These are phyloP conservation scores for Chaetomium cochliodes DNA, from an alignment of 495 filamentous ascomycete species.

Conservation along the genomic window DNA sequence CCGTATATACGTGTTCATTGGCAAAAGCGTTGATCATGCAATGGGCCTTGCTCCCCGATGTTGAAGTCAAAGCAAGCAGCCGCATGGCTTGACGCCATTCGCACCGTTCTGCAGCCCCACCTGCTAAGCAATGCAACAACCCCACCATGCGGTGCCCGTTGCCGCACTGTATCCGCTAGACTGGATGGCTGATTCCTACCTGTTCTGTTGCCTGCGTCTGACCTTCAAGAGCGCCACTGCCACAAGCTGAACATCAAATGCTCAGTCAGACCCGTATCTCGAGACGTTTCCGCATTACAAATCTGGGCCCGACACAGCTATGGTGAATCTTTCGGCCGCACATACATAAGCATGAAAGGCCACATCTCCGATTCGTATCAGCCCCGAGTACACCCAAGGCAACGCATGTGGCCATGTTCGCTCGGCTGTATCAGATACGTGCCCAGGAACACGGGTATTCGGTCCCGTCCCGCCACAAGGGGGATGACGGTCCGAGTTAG, in stretches of 20 bases:
- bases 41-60: not conserved
- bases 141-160: not conserved
- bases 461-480: slow-evolving; percentile 17
- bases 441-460: not conserved
- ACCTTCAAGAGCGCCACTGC: not conserved
- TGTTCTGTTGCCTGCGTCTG: not conserved
- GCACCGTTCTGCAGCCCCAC: not conserved
- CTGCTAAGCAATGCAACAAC: slow-evolving; percentile 5
- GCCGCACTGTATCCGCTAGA: not conserved
- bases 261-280: not conserved
- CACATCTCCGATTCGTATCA: not conserved
- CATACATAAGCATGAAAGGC: not conserved
- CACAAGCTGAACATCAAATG: not conserved
- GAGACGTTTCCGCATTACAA: not conserved
- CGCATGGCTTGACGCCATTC: not conserved
- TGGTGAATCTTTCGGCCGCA: not conserved
- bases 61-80: not conserved
- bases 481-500: slow-evolving; percentile 18
- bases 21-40: not conserved
- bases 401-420: no score
- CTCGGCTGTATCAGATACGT: no score
- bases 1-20: not conserved
- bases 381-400: not conserved
- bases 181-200: not conserved
- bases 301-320: not conserved